Evolutionary conservation across 179 eudicot species (phyloP), one percentile per base, ranked within the genome.

Genomic region (Spergularia azorica): DNA sequence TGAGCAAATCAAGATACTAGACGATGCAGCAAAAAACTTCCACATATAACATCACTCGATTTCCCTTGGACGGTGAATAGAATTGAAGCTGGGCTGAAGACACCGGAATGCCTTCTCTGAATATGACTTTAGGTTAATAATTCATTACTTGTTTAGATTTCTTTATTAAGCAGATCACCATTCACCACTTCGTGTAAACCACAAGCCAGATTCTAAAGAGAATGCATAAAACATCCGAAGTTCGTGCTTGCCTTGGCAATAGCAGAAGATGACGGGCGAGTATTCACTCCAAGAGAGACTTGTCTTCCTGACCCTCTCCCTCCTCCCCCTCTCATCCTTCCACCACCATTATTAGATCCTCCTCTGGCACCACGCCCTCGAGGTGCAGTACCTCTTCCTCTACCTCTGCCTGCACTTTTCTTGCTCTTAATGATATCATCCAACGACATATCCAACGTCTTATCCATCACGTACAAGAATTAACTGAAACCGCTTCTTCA

Each of bases 231-330:
- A 79, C 81, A 84, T 86, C 94, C 96, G 86, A 80, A 87, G 80
- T 87, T 84, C 64, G 85, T 80, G 97, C 99, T 95, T 95, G 97
- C 99, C 99, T 95, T 93, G 83, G 98, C 88, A 79, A 93, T 91
- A 39, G 88, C 74, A 54, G 72, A 84, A 71, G 95, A 75, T 77
- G 97, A 85, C 14, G 94, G 87, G 60, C 92, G 88, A 84, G 90
- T 78, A 87, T 88, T 91, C 46, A 95, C 89, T 76, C 97, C 86
- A n/a, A 91, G 90, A 15, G 85, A 84, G 10, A 87, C 88, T 63
- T 87, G 88, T 65, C 84, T 89, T 77, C 87, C 90, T 63, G 87
- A 79, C 76, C 87, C 91, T 68, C 86, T 78, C 61, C 73, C 73
- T 54, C 84, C 73, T 54, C 60, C 21, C 21, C 84, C 86, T 74